These are phyloP conservation scores for Phytopythium mirpurense DNA, from an alignment of 352 stramenopile species.

Conservation along the genomic window DNA sequence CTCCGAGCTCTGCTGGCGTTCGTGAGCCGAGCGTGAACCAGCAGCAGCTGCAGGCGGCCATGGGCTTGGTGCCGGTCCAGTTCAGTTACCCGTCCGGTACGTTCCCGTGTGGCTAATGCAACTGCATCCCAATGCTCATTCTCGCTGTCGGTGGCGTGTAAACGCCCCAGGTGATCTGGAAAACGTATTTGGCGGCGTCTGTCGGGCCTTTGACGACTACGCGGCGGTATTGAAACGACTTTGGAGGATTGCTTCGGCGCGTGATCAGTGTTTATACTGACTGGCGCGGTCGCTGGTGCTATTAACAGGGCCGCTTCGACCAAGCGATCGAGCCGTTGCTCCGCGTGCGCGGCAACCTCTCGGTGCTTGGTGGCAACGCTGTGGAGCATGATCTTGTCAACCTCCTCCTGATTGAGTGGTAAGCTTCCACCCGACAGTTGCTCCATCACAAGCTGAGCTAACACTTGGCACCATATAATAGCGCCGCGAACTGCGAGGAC, in stretches of 20 bases:
- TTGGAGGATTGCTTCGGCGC: neutral
- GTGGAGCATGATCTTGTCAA: slow-evolving; percentile 76
- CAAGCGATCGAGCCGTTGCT: slow-evolving; percentile 51
- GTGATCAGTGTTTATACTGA: no score
- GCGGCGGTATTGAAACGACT: slow-evolving; percentile 27
- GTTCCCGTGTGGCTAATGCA: neutral
- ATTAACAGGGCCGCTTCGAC: slow-evolving; percentile 38
- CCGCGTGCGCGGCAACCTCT: slow-evolving; percentile 51
- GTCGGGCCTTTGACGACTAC: slow-evolving; percentile 65
- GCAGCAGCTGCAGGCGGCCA: slow-evolving; percentile 26
- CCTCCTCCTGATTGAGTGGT: slow-evolving; percentile 78
- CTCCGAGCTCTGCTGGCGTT: slow-evolving; percentile 15
- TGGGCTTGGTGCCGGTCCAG: slow-evolving; percentile 39
- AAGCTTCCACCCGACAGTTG: neutral
- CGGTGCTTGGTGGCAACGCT: slow-evolving; percentile 64
- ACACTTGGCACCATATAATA: slow-evolving; percentile 8
- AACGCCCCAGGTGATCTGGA: slow-evolving; percentile 27
- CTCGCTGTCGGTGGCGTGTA: no score
- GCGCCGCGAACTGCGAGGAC: slow-evolving; percentile 63
- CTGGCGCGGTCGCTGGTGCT: neutral
- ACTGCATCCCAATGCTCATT: no score
- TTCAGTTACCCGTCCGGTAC: slow-evolving; percentile 51
- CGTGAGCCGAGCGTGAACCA: slow-evolving; percentile 32
- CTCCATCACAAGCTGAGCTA: neutral
- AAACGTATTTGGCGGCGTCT: slow-evolving; percentile 45